Conservation (phyloP, 2,329 filamentous ascomycete species). For the Allantophomopsis cytisporea region DNA sequence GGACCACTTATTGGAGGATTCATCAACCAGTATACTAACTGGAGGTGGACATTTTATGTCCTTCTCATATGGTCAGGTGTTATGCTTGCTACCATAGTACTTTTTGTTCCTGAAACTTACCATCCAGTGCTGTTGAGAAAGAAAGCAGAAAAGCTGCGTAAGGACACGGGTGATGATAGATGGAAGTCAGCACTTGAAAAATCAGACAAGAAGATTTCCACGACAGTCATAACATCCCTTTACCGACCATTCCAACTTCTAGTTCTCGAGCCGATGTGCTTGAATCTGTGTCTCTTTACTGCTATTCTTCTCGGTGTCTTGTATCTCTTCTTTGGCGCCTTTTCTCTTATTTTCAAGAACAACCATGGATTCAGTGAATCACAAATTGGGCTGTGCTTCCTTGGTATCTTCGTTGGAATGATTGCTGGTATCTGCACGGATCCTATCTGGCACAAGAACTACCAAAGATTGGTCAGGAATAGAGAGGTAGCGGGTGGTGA, state of each 20-base stretch:
- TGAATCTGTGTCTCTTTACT: slow-evolving; percentile 69
- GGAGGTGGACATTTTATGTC: slow-evolving; percentile 78
- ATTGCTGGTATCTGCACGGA: slow-evolving; percentile 45
- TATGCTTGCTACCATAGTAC: slow-evolving; percentile 47
- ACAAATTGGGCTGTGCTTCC: slow-evolving; percentile 68
- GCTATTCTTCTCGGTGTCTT: slow-evolving; percentile 78
- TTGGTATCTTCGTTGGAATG: slow-evolving; percentile 60
- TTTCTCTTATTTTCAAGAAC: slow-evolving; percentile 62
- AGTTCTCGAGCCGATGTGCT: slow-evolving; percentile 71
- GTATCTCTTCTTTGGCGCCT: slow-evolving; percentile 86
- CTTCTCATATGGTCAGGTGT: slow-evolving; percentile 69
- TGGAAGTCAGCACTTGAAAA: slow-evolving; percentile 72
- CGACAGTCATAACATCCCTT: slow-evolving; percentile 44
- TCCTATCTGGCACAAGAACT: slow-evolving; percentile 51
- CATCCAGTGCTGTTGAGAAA: slow-evolving; percentile 58
- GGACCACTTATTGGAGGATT: slow-evolving; percentile 61
- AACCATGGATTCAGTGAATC: slow-evolving; percentile 68
- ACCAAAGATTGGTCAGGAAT: slow-evolving; percentile 39
- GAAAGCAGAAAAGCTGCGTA: slow-evolving; percentile 57
- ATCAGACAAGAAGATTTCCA: slow-evolving; percentile 49
- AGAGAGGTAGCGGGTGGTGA: slow-evolving; percentile 25
- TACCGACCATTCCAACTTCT: slow-evolving; percentile 61
- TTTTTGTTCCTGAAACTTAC: slow-evolving; percentile 82
- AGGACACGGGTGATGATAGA: slow-evolving; percentile 63
- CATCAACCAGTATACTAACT: slow-evolving; percentile 62